phyloP scores from a whole-genome alignment of 257 asterid species.

The Solanum chmielewskii region DNA sequence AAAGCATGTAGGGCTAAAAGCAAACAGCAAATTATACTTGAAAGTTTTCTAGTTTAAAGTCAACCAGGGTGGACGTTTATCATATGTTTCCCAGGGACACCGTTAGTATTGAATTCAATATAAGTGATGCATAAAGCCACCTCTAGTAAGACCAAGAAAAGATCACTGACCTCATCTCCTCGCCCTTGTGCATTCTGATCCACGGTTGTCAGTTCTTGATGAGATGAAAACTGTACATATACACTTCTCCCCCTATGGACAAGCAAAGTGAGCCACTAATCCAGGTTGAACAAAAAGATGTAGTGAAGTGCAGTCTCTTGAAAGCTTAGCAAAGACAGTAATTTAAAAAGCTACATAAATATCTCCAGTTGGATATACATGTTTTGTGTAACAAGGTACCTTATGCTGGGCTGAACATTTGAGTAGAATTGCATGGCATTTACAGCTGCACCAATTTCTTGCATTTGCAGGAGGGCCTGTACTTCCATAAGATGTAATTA shows the following conservation, averaged over 20 bases:
- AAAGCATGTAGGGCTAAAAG: neutral
- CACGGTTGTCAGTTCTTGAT: constrained; percentile 88
- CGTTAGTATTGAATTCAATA: neutral
- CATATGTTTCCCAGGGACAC: neutral
- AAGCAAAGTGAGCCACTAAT: neutral
- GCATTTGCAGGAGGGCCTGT: constrained; percentile 99
- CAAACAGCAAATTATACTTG: neutral
- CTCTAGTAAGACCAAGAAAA: neutral
- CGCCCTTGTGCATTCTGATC: constrained; percentile 87
- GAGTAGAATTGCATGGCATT: constrained; percentile 76
- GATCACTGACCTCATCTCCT: constrained; percentile 77
- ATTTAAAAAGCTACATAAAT: neutral
- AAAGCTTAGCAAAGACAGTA: neutral
- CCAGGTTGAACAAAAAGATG: neutral
- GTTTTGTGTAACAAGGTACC: constrained; percentile 25
- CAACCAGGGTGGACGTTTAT: neutral
- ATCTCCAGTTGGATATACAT: neutral
- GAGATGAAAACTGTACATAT: constrained; percentile 93
- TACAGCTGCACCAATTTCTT: constrained; percentile 76
- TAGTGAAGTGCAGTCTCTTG: neutral
- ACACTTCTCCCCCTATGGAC: constrained; percentile 83
- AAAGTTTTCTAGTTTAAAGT: neutral
- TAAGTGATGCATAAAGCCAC: neutral
- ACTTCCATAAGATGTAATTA: neutral
- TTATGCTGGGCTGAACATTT: constrained; percentile 80